Evolutionary conservation across 2,329 filamentous ascomycete genomes (phyloP), one percentile per base, ranked within the genome.

Genomic region (Stagonosporopsis tanaceti): DNA sequence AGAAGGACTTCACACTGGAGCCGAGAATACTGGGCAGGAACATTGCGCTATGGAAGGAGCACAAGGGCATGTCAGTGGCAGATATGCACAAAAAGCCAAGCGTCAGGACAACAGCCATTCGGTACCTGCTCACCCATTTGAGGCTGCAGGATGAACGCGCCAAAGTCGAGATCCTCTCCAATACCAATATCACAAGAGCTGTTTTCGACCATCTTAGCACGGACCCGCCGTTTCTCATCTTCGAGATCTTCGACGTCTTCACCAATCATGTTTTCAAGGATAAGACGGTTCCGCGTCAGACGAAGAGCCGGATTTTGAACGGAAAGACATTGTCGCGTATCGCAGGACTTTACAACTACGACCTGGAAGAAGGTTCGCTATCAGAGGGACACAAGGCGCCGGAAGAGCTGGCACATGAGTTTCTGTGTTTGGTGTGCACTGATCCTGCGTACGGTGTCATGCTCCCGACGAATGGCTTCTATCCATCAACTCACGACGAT

Each of bases 161-260:
- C 14, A 96, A 96, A 76, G 87, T 84, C 59, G 93, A 97, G 68
- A 84, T 99, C 5, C 79, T 99, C 34, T 89, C 88, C 34, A 91
- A 96, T 70, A 85, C 86, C 61, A 80, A 89, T 60, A 79, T 93
- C 17, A 84, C 90, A 27, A 83, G 85, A 50, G 85, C 87, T 27
- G 79, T 97, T 30, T 90, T 95, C 45, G 90, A 91, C 66, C 85
- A 90, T 69, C 82, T 98, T 38, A 87, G 86, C 61, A 89, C 89
- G 50, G 95, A 98, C 68, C 87, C 92, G 0, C 85, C 91, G 0
- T 87, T 88, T 45, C 79, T 96, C 50, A 84, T 96, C 17, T 76
- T 86, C 37, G 92, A 97, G 62, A 87, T 95, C 28, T 78, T 99
- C 24, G 84, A 87, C 22, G 83, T 85, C 0, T 78, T 97, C 34